Evolutionary conservation across 202 grass and related monocot species (phyloP), one percentile per base, ranked within the genome.

Genomic region (Carex sylvatica): DNA sequence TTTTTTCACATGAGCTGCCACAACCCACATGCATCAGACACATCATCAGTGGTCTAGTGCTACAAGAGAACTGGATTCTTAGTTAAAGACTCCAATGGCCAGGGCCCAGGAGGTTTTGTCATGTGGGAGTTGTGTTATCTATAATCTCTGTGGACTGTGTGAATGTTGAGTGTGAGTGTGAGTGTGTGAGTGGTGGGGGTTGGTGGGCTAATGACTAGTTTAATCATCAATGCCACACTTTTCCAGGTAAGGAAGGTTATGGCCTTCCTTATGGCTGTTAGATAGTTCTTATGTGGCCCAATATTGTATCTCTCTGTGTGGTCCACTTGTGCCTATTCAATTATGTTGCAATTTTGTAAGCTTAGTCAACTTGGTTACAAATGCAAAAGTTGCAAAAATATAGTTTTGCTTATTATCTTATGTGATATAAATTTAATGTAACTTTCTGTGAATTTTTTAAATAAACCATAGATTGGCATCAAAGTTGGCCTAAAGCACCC

Each of bases 151-250:
- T 11, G 44, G n/a, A n/a, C 46, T 13, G 1, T 46, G 9, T 23
- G 18, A 46, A 1, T 11, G 70, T 15, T 15, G 65, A n/a, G 12
- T 7, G 65, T 8, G 69, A 31, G 71, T 2, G 71, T 3, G 23
- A 10, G 46, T 18, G 40, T 28, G 70, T 15, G 72, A 55, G 72
- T 75, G 72, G 72, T 35, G 73, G 74, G 52, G 30, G 74, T 77
- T 77, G 74, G 74, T 77, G 74, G 74, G 28, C 74, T 77, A 77
- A 77, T 59, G 58, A 77, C 74, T 77, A 77, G 74, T 38, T 77
- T 77, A 77, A 77, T 77, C 74, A 59, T 59, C 74, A 77, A 77
- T 77, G 28, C 74, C 73, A 77, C 30, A 77, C 74, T 77, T 58
- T 77, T 77, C 74, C 74, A 77, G 30, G 74, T 77, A 77, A 77